phyloP scores from a whole-genome alignment of 257 asterid genomes.

The Eustoma russellianum region DNA sequence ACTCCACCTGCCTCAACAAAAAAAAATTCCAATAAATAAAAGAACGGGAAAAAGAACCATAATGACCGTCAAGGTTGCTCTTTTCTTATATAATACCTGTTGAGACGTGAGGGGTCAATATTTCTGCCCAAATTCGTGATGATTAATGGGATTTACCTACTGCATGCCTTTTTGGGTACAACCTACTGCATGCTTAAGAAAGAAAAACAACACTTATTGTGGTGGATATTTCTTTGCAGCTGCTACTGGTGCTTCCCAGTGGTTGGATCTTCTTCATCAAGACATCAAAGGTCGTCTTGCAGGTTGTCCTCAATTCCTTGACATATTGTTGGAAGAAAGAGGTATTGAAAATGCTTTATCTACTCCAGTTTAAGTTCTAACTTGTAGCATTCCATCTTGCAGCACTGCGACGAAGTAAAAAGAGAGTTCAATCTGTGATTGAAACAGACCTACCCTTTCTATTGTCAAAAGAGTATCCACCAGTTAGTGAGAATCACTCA shows the following conservation, averaged over 20 bases:
- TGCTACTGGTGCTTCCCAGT: constrained; percentile 85
- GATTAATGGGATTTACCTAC: neutral
- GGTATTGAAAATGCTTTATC: neutral
- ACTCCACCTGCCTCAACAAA: too few species aligned
- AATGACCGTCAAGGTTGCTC: too few species aligned
- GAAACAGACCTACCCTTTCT: constrained; percentile 60
- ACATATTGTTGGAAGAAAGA: neutral
- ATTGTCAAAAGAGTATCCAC: constrained; percentile 54
- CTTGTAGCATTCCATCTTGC: constrained; percentile 18
- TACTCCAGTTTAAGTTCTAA: too few species aligned
- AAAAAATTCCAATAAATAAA: too few species aligned
- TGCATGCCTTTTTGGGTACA: too few species aligned
- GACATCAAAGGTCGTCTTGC: constrained; percentile 86
- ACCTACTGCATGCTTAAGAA: neutral
- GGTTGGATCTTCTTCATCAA: constrained; percentile 92
- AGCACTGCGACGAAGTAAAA: constrained; percentile 79
- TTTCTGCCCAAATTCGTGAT: neutral
- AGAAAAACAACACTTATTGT: neutral
- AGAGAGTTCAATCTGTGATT: constrained; percentile 65
- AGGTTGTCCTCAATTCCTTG: constrained; percentile 29
- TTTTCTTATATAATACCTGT: neutral
- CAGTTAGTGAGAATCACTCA: constrained; percentile 30
- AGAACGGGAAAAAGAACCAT: too few species aligned
- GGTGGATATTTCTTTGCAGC: constrained; percentile 34
- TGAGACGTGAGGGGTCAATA: neutral